Evolutionary conservation across 2,329 filamentous ascomycete genomes (phyloP).

Genomic region (Verticillium isaacii): DNA sequence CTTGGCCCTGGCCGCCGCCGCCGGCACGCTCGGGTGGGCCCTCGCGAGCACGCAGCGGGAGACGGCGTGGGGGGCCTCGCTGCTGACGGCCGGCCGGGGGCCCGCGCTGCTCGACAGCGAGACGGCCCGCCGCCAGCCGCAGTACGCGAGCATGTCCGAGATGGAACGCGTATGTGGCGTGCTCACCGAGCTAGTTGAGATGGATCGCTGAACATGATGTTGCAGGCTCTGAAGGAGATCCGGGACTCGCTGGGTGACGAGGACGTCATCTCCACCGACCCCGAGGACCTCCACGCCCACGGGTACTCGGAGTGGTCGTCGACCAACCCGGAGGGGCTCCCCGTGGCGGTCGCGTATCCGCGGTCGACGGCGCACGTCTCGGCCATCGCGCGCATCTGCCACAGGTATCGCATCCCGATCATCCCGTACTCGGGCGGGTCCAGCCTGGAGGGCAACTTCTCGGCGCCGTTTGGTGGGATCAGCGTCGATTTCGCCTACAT

Average conservation of each 20-base stretch:
- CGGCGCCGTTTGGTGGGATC: slow-evolving; percentile 79
- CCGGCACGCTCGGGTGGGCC: neutral
- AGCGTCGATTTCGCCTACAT: slow-evolving; percentile 87
- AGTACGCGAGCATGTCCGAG: neutral
- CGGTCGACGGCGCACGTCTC: slow-evolving; percentile 57
- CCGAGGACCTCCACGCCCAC: slow-evolving; percentile 56
- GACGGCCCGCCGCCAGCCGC: neutral
- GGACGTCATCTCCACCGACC: slow-evolving; percentile 58
- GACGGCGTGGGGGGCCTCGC: neutral
- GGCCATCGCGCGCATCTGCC: slow-evolving; percentile 61
- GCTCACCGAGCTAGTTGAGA: neutral
- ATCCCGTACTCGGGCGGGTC: slow-evolving; percentile 84
- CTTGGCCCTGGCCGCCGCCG: neutral
- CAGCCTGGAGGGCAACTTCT: slow-evolving; percentile 86
- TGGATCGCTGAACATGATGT: neutral
- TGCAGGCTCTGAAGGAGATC: slow-evolving; percentile 52
- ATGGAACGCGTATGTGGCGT: neutral
- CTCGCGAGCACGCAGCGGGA: neutral
- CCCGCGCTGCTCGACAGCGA: neutral
- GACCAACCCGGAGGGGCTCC: slow-evolving; percentile 53
- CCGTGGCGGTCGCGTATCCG: slow-evolving; percentile 61
- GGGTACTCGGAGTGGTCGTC: slow-evolving; percentile 67
- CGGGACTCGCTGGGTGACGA: slow-evolving; percentile 38
- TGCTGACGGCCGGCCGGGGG: neutral
- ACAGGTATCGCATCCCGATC: slow-evolving; percentile 76